Percentiles rank a stretch among this genome's conserved stretches.
Conservation (phyloP, 2,329 filamentous ascomycete genomes). For the Purpureocillium takamizusanense region DNA sequence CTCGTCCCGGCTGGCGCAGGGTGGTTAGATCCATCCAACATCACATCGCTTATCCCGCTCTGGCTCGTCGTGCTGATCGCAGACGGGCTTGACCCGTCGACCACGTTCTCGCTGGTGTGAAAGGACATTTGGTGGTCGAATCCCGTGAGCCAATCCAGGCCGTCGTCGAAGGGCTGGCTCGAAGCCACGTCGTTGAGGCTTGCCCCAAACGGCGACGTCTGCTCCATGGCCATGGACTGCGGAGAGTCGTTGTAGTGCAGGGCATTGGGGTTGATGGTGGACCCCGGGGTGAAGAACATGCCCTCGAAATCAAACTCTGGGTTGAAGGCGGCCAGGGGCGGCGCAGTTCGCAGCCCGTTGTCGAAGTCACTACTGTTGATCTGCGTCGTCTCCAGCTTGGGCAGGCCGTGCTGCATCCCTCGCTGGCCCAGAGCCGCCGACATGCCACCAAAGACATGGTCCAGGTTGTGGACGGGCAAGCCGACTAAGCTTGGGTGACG, state of each 20-base stretch:
- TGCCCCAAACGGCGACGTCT: constrained; percentile 50
- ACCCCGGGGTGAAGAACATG: constrained; percentile 58
- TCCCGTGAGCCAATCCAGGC: constrained; percentile 73
- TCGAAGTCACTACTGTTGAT: constrained; percentile 57
- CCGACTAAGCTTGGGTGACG: constrained; percentile 70
- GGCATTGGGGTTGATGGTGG: constrained; percentile 61
- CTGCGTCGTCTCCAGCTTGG: constrained; percentile 74
- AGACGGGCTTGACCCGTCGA: constrained; percentile 91
- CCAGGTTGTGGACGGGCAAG: constrained; percentile 47
- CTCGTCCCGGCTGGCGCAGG: constrained; percentile 41
- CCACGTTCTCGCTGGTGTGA: constrained; percentile 58
- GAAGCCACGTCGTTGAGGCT: constrained; percentile 49
- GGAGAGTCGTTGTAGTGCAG: constrained; percentile 80
- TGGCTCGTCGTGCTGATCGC: constrained; percentile 93
- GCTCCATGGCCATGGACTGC: constrained; percentile 54
- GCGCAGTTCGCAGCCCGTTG: constrained; percentile 69
- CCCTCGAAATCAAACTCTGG: constrained; percentile 39
- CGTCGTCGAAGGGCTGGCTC: constrained; percentile 60
- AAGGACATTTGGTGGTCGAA: constrained; percentile 73
- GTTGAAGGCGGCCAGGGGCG: constrained; percentile 53
- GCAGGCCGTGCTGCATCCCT: constrained; percentile 57
- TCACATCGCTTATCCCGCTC: constrained; percentile 81
- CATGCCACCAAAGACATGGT: constrained; percentile 65
- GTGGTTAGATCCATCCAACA: constrained; percentile 74
- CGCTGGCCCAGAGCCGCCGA: constrained; percentile 58